Percentiles rank a stretch among this genome's conserved stretches.
Evolutionary conservation across 2,329 filamentous ascomycete species (phyloP).

Genomic region (Arthrobotrys entomopaga): DNA sequence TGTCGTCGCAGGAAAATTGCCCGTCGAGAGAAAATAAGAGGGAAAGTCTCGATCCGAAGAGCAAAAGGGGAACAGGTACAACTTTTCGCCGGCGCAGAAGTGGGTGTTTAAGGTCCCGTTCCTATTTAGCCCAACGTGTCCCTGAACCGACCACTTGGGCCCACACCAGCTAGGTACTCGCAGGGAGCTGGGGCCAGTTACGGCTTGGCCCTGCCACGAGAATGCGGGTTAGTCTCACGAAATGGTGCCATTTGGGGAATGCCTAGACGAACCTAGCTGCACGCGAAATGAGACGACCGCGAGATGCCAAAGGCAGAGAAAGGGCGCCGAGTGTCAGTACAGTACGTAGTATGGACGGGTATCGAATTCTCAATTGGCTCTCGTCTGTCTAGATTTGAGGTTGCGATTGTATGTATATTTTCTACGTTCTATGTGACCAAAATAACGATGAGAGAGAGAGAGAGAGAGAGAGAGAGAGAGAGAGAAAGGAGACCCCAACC

Average conservation of each 20-base stretch:
- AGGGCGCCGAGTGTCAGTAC: constrained; percentile 2
- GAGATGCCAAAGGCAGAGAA: constrained; percentile 17
- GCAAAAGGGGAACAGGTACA: constrained; percentile 28
- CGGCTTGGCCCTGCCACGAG: constrained; percentile 13
- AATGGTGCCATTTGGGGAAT: constrained; percentile 46
- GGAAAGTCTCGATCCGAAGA: not conserved
- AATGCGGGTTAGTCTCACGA: constrained; percentile 17
- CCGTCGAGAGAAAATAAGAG: not conserved
- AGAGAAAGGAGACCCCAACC: constrained; percentile 6
- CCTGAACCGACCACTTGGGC: constrained; percentile 46
- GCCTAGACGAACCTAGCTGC: constrained; percentile 20
- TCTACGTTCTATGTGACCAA: not conserved
- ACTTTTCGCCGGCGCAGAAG: constrained; percentile 7
- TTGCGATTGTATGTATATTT: not conserved
- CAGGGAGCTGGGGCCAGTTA: not conserved
- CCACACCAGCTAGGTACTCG: not conserved
- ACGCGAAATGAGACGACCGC: constrained; percentile 31
- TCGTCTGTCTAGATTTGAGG: not conserved
- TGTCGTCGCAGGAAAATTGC: not conserved
- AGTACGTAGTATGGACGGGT: too few species aligned
- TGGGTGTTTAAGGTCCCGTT: constrained; percentile 41
- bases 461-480: constrained; percentile 8
- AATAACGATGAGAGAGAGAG: not conserved
- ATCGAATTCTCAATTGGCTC: constrained; percentile 1
- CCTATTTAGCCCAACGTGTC: constrained; percentile 45